These are phyloP conservation scores for Malbranchea cinnamomea DNA, from an alignment of 2,329 filamentous ascomycete genomes.

Conservation along the genomic window DNA sequence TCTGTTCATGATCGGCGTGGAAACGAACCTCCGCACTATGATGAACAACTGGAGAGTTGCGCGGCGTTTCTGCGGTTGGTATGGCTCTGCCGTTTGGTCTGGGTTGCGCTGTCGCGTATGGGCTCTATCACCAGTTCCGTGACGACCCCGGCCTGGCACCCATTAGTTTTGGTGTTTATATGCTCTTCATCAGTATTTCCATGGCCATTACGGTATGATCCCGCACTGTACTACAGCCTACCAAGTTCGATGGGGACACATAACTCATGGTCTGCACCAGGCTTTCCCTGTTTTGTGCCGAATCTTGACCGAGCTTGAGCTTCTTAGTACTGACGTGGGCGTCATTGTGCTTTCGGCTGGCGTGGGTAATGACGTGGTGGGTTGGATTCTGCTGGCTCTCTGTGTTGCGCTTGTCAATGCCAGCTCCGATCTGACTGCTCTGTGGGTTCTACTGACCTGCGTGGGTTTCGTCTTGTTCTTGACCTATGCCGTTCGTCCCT, in stretches of 20 bases:
- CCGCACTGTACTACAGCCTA: no score
- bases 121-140: constrained; percentile 61
- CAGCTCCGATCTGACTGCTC: constrained; percentile 61
- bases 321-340: constrained; percentile 45
- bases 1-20: constrained; percentile 73
- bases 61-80: constrained; percentile 59
- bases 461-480: constrained; percentile 65
- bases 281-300: constrained; percentile 82
- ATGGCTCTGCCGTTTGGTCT: constrained; percentile 74
- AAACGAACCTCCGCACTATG: constrained; percentile 69
- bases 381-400: constrained; percentile 83
- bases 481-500: constrained; percentile 54
- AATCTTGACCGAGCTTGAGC: constrained; percentile 79
- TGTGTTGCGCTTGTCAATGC: constrained; percentile 91
- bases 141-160: constrained; percentile 39
- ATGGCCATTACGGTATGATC: constrained; percentile 76
- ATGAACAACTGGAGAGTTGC: constrained; percentile 69
- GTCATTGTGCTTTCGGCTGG: constrained; percentile 75
- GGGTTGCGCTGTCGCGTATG: constrained; percentile 66
- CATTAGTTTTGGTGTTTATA: constrained; percentile 47
- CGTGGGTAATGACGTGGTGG: constrained; percentile 80
- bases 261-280: constrained; percentile 25
- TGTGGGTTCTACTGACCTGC: constrained; percentile 68
- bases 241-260: no score
- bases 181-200: constrained; percentile 80